Percentiles rank a stretch among this genome's conserved stretches.
Evolutionary conservation across 2,329 filamentous ascomycete species (phyloP).

Genomic region (Curvularia sp.): DNA sequence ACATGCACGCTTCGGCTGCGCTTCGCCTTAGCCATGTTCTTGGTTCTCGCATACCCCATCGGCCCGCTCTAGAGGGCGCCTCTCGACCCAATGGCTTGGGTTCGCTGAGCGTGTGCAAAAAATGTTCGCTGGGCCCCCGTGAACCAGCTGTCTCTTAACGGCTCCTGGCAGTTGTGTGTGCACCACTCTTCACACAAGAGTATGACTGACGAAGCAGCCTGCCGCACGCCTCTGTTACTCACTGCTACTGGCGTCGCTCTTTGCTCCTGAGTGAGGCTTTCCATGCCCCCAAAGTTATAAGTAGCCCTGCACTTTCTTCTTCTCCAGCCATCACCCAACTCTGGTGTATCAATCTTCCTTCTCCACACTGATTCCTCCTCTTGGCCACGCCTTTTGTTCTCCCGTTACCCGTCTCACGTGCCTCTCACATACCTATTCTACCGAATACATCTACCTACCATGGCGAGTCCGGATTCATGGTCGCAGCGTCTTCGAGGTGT

Average conservation of each 20-base stretch:
- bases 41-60: constrained; percentile 11
- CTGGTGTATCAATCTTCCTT: constrained; percentile 4
- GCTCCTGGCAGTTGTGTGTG: constrained; percentile 24
- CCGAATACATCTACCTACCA: constrained; percentile 11
- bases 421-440: neutral
- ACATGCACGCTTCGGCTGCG: constrained; percentile 6
- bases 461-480: constrained; percentile 33
- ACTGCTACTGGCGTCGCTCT: constrained; percentile 12
- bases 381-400: neutral
- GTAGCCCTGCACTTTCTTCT: constrained; percentile 7
- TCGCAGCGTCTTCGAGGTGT: constrained; percentile 41
- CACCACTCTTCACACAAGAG: constrained; percentile 22
- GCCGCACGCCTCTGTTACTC: constrained; percentile 25
- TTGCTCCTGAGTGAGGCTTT: constrained; percentile 13
- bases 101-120: constrained; percentile 14
- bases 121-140: constrained; percentile 1
- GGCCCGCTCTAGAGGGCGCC: constrained; percentile 16
- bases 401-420: neutral
- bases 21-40: constrained; percentile 10
- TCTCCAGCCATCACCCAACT: neutral
- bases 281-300: constrained; percentile 13
- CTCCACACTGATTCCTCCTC: constrained; percentile 1
- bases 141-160: constrained; percentile 11
- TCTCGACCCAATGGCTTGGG: constrained; percentile 15
- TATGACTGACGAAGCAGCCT: constrained; percentile 31